These are phyloP conservation scores for Cryptococcus sp. DNA, from an alignment of 1,284 basidiomycete genomes.

Conservation along the genomic window DNA sequence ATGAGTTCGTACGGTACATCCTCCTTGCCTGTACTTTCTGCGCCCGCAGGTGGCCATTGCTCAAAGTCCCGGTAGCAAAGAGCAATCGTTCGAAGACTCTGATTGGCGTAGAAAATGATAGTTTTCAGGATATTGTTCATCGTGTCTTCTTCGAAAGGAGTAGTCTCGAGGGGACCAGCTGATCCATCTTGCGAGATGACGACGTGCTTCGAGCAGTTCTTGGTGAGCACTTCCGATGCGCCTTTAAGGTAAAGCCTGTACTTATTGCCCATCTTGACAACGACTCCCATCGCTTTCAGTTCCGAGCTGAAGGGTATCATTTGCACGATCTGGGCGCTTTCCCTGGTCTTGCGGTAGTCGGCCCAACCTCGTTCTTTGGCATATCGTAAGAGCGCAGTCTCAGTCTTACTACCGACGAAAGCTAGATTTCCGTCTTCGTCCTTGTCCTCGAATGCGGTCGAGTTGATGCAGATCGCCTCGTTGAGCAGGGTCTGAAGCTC, in stretches of 20 bases:
- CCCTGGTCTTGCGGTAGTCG: slow-evolving; percentile 70
- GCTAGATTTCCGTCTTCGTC: slow-evolving; percentile 65
- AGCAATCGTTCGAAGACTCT: slow-evolving; percentile 89
- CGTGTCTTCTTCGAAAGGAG: slow-evolving; percentile 64
- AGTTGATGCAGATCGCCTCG: slow-evolving; percentile 86
- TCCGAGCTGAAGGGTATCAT: slow-evolving; percentile 95
- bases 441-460: slow-evolving; percentile 89
- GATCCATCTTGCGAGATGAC: slow-evolving; percentile 56
- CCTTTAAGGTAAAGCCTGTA: slow-evolving; percentile 87
- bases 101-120: slow-evolving; percentile 96
- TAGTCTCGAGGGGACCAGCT: slow-evolving; percentile 60
- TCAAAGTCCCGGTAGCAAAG: slow-evolving; percentile 88
- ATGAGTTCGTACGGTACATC: slow-evolving; percentile 71
- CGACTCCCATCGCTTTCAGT: slow-evolving; percentile 94
- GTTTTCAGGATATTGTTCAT: slow-evolving; percentile 80
- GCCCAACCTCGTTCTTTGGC: slow-evolving; percentile 84
- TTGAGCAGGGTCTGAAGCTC: slow-evolving; percentile 73
- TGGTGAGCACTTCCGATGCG: slow-evolving; percentile 87
- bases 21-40: slow-evolving; percentile 55
- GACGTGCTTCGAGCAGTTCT: slow-evolving; percentile 69
- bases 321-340: slow-evolving; percentile 69
- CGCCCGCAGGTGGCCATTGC: slow-evolving; percentile 73
- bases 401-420: slow-evolving; percentile 95
- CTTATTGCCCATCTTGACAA: slow-evolving; percentile 64
- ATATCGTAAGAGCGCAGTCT: slow-evolving; percentile 87